These are phyloP conservation scores for Alternaria alternata DNA, from an alignment of 2,329 filamentous ascomycete species.

Conservation along the genomic window DNA sequence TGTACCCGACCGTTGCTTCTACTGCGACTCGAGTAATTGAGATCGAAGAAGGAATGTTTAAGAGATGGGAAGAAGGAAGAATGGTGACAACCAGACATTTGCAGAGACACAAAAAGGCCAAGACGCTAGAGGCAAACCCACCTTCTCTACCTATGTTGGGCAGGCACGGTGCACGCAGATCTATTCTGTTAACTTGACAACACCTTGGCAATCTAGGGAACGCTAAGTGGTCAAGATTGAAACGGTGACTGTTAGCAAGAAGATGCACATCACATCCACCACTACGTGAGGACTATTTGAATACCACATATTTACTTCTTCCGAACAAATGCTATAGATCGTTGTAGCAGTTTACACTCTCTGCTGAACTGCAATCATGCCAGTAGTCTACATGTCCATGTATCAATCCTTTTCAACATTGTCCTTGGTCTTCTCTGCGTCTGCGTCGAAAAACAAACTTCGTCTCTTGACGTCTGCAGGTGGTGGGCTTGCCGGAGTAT, in stretches of 20 bases:
- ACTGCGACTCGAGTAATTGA: not conserved
- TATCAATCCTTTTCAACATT: not conserved
- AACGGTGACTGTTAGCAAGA: not conserved
- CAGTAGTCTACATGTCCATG: not conserved
- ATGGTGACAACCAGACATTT: not conserved
- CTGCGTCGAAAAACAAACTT: slow-evolving; percentile 32
- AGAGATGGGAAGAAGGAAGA: not conserved
- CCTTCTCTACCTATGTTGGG: not conserved
- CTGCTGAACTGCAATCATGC: not conserved
- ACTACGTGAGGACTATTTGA: not conserved
- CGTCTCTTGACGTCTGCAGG: slow-evolving; percentile 16
- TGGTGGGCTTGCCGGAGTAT: not conserved
- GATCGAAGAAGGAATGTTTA: not conserved
- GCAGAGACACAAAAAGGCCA: not conserved
- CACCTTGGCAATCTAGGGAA: not conserved
- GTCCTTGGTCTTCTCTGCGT: slow-evolving; percentile 24
- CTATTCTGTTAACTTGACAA: not conserved
- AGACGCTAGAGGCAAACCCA: not conserved
- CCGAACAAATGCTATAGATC: not conserved
- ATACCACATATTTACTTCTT: slow-evolving; percentile 2
- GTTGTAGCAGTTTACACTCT: not conserved
- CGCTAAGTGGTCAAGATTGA: not conserved
- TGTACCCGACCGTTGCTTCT: not conserved
- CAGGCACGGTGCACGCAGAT: not conserved
- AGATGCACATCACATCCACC: not conserved